These are phyloP conservation scores for Fistulinella staudtii DNA, from an alignment of 1,284 basidiomycete species.

Conservation along the genomic window DNA sequence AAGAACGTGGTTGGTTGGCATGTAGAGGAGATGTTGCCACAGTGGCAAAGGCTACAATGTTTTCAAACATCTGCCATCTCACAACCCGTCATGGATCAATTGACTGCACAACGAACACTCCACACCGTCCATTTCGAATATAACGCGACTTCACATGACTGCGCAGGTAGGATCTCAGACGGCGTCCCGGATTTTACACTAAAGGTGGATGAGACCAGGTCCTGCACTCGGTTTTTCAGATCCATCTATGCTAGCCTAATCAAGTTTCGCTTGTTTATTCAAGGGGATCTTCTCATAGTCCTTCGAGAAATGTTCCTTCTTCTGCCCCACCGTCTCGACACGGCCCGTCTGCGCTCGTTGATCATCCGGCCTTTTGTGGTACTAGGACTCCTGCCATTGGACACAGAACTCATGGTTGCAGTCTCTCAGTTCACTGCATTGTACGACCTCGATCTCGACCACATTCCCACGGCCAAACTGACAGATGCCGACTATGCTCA, in stretches of 20 bases:
- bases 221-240: slow-evolving; percentile 1
- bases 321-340: slow-evolving; percentile 9
- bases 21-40: too few species aligned
- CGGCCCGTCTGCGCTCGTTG: background rate
- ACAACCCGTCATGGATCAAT: slow-evolving; percentile 10
- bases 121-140: slow-evolving; percentile 8
- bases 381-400: background rate
- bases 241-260: slow-evolving; percentile 8
- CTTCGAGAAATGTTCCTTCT: slow-evolving; percentile 5
- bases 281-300: background rate
- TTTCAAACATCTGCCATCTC: slow-evolving; percentile 3
- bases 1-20: too few species aligned
- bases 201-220: background rate
- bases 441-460: slow-evolving; percentile 15
- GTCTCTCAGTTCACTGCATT: slow-evolving; percentile 11
- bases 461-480: slow-evolving; percentile 3
- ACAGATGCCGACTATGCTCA: slow-evolving; percentile 5
- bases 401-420: background rate
- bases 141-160: background rate
- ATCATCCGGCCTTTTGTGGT: too few species aligned
- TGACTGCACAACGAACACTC: slow-evolving; percentile 2
- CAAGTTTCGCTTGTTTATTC: slow-evolving; percentile 3
- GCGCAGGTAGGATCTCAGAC: slow-evolving; percentile 5
- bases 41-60: slow-evolving; percentile 9
- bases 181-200: slow-evolving; percentile 10